phyloP scores from a whole-genome alignment of 1,139 yeast genomes.

The Diutina neorugosa region DNA sequence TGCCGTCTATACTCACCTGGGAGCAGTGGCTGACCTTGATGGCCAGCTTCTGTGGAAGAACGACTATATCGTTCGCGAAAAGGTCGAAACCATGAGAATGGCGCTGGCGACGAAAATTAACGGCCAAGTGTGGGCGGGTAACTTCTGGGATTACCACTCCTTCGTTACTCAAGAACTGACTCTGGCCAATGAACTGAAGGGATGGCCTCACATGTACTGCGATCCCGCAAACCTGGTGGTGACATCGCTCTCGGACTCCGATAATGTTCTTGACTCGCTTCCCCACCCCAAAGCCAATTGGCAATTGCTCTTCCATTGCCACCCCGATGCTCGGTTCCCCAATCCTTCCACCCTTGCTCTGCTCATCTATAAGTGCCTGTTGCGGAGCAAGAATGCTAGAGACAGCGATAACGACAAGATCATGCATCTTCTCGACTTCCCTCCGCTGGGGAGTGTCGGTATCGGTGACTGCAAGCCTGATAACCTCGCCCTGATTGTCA shows the following conservation, averaged over 20 bases:
- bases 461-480: slow-evolving; percentile 54
- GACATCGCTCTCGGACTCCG: not conserved
- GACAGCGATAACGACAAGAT: slow-evolving; percentile 14
- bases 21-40: not conserved
- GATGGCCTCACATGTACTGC: slow-evolving; percentile 3
- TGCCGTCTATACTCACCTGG: not conserved
- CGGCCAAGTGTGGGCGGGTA: slow-evolving; percentile 68
- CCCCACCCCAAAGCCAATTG: slow-evolving; percentile 28
- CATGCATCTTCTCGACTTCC: slow-evolving; percentile 44
- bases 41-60: slow-evolving; percentile 42
- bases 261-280: slow-evolving; percentile 6
- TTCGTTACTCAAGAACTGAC: slow-evolving; percentile 13
- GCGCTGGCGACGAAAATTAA: slow-evolving; percentile 59
- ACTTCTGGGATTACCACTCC: slow-evolving; percentile 37
- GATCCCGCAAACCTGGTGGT: slow-evolving; percentile 1
- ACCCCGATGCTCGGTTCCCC: slow-evolving; percentile 52
- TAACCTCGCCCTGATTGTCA: slow-evolving; percentile 44
- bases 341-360: slow-evolving; percentile 21
- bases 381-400: slow-evolving; percentile 13
- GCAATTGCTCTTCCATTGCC: slow-evolving; percentile 27
- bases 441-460: slow-evolving; percentile 75
- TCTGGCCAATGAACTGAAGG: not conserved
- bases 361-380: slow-evolving; percentile 22
- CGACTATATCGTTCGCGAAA: slow-evolving; percentile 62
- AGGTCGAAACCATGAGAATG: slow-evolving; percentile 72